phyloP scores from a whole-genome alignment of 192 early-diverging fungal species.

The Coemansia brasiliensis region DNA sequence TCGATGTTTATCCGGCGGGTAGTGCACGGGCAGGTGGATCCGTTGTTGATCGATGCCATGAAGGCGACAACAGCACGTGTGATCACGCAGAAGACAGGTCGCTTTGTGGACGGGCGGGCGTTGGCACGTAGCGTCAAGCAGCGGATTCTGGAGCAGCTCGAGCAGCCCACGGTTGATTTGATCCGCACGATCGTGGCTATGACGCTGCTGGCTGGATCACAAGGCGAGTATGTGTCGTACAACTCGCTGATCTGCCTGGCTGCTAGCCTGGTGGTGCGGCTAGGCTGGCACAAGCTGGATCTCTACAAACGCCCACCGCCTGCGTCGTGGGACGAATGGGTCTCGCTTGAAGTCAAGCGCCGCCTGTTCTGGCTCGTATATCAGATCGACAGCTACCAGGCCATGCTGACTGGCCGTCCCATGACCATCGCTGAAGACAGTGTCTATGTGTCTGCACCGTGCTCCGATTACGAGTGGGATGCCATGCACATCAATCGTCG shows the following conservation, averaged over 20 bases:
- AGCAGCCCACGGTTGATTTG: constrained; percentile 34
- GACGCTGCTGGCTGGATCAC: constrained; percentile 46
- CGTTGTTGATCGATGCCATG: constrained; percentile 49
- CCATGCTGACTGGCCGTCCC: constrained; percentile 50
- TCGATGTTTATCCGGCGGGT: constrained; percentile 53
- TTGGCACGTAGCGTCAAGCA: constrained; percentile 41
- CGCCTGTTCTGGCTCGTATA: constrained; percentile 55
- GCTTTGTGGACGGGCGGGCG: constrained; percentile 29
- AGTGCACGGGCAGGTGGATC: constrained; percentile 45
- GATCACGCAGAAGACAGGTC: constrained; percentile 34
- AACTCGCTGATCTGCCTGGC: constrained; percentile 55
- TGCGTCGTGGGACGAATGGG: constrained; percentile 47
- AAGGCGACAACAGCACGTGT: constrained; percentile 42
- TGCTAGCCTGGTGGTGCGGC: constrained; percentile 43
- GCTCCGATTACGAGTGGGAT: constrained; percentile 55
- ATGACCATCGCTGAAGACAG: constrained; percentile 49
- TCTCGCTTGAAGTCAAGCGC: constrained; percentile 30
- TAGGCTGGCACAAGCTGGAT: constrained; percentile 50
- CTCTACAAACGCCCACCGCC: constrained; percentile 38
- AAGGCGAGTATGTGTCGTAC: constrained; percentile 51
- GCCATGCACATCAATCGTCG: constrained; percentile 17
- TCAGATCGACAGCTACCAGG: constrained; percentile 56
- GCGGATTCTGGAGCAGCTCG: constrained; percentile 36
- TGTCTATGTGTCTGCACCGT: constrained; percentile 50
- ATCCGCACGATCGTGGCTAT: constrained; percentile 40